Percentiles rank a stretch among this genome's conserved stretches.
Conservation (phyloP, 805 yeast genomes). For the Starmerella potacharoeniae region DNA sequence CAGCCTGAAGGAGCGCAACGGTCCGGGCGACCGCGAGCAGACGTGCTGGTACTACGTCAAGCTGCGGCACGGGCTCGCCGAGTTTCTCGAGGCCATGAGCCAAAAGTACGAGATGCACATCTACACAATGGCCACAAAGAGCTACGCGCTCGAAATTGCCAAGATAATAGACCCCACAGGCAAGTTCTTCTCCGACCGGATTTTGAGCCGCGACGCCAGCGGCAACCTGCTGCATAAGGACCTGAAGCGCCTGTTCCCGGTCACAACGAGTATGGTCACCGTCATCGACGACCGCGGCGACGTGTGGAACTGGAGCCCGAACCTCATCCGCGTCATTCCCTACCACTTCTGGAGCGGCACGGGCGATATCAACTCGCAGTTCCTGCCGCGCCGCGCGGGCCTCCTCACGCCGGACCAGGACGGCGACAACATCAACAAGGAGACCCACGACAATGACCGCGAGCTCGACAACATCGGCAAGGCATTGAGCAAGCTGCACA, state of each 20-base stretch:
- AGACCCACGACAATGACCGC: conserved; percentile 36
- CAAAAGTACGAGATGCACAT: conserved; percentile 78
- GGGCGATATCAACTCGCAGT: conserved; percentile 91
- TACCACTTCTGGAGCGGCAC: conserved; percentile 94
- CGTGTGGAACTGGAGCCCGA: conserved; percentile 96
- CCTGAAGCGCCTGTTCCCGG: conserved; percentile 79
- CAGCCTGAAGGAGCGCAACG: conserved; percentile 57
- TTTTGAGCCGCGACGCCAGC: conserved; percentile 85
- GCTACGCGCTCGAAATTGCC: conserved; percentile 84
- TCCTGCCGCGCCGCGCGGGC: conserved; percentile 61
- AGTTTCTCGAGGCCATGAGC: conserved; percentile 55
- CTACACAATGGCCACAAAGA: conserved; percentile 95
- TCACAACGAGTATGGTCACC: conserved; percentile 91
- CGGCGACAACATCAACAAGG: conserved; percentile 7
- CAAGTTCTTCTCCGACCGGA: conserved; percentile 76
- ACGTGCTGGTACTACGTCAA: conserved; percentile 84
- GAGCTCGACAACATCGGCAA: conserved; percentile 56
- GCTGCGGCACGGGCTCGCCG: conserved; percentile 72
- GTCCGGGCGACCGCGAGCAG: conserved; percentile 30
- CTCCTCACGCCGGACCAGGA: conserved; percentile 23
- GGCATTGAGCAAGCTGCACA: conserved; percentile 55
- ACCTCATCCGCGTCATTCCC: conserved; percentile 84
- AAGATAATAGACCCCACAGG: conserved; percentile 86
- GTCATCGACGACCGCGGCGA: conserved; percentile 96
- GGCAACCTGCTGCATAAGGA: conserved; percentile 87